Percentiles rank a stretch among this genome's conserved stretches.
phyloP scores from a whole-genome alignment of 345 rosid species.

The Eucalyptus rudis region DNA sequence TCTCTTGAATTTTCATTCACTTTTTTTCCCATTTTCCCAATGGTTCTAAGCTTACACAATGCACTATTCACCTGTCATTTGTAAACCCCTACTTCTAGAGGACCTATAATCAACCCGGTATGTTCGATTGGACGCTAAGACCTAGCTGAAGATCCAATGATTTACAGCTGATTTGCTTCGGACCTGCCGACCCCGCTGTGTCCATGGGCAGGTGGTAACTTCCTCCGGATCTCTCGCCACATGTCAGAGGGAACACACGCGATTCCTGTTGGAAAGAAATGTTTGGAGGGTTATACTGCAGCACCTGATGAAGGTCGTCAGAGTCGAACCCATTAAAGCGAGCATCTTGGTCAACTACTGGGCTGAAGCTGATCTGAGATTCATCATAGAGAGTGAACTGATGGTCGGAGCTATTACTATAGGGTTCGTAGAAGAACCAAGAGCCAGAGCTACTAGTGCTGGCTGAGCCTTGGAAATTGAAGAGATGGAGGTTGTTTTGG shows the following conservation, averaged over 20 bases:
- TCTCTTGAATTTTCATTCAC: not conserved
- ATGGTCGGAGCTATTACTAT: not conserved
- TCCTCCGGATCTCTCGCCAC: not conserved
- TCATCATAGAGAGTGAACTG: slow-evolving; percentile 27
- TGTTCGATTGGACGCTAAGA: slow-evolving; percentile 23
- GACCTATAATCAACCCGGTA: not conserved
- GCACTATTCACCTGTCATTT: not conserved
- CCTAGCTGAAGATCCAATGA: slow-evolving; percentile 71
- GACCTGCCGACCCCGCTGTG: slow-evolving; percentile 21
- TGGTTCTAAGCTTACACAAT: not conserved
- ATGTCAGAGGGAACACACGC: slow-evolving; percentile 15
- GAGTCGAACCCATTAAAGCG: slow-evolving; percentile 1
- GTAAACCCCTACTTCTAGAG: slow-evolving; percentile 2
- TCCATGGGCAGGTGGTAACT: slow-evolving; percentile 3
- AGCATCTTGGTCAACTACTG: not conserved
- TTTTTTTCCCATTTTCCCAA: not conserved
- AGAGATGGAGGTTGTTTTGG: slow-evolving; percentile 18
- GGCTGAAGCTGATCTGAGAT: slow-evolving; percentile 59
- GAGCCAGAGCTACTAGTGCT: not conserved
- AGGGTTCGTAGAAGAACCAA: slow-evolving; percentile 33
- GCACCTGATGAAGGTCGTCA: not conserved
- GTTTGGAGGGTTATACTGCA: not conserved
- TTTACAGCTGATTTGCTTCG: slow-evolving; percentile 29
- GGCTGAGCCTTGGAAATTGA: not conserved
- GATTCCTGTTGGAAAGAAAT: slow-evolving; percentile 6